These are phyloP conservation scores for Fusarium acutatum DNA, from an alignment of 2,329 filamentous ascomycete genomes.

Conservation along the genomic window DNA sequence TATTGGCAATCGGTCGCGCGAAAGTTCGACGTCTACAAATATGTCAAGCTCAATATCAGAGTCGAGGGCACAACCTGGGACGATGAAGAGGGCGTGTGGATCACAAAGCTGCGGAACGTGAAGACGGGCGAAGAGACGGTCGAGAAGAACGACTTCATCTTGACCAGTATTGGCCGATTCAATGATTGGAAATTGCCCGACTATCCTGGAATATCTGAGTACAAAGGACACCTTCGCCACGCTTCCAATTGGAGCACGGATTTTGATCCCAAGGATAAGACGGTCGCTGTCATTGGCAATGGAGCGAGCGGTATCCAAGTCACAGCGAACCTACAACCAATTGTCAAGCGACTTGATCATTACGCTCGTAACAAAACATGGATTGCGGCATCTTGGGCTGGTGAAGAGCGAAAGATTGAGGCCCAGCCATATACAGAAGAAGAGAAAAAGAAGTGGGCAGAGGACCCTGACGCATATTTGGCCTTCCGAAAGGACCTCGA, in stretches of 20 bases:
- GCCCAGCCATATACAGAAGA: slow-evolving; percentile 64
- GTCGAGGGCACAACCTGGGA: slow-evolving; percentile 68
- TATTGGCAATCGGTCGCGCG: slow-evolving; percentile 71
- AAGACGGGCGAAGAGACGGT: slow-evolving; percentile 48
- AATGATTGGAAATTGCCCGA: slow-evolving; percentile 71
- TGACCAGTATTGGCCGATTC: slow-evolving; percentile 72
- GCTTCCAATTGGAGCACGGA: slow-evolving; percentile 67
- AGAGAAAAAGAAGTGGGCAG: slow-evolving; percentile 63
- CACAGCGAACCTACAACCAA: slow-evolving; percentile 60
- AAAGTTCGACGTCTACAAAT: slow-evolving; percentile 71
- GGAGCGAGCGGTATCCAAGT: slow-evolving; percentile 69
- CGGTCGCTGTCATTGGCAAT: slow-evolving; percentile 69
- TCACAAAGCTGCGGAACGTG: slow-evolving; percentile 55
- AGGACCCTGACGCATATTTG: slow-evolving; percentile 69
- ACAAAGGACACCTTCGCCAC: slow-evolving; percentile 65
- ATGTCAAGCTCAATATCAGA: slow-evolving; percentile 62
- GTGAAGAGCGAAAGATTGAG: slow-evolving; percentile 62
- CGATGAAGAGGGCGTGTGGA: slow-evolving; percentile 61
- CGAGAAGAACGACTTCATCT: slow-evolving; percentile 66
- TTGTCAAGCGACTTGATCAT: slow-evolving; percentile 64
- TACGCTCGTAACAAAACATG: slow-evolving; percentile 73
- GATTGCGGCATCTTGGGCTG: slow-evolving; percentile 70
- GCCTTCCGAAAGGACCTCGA: slow-evolving; percentile 66
- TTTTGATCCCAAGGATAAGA: slow-evolving; percentile 59
- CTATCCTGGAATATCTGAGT: slow-evolving; percentile 65